Conservation (phyloP, 805 yeast genomes). For the Monosporozyma aerobia region DNA sequence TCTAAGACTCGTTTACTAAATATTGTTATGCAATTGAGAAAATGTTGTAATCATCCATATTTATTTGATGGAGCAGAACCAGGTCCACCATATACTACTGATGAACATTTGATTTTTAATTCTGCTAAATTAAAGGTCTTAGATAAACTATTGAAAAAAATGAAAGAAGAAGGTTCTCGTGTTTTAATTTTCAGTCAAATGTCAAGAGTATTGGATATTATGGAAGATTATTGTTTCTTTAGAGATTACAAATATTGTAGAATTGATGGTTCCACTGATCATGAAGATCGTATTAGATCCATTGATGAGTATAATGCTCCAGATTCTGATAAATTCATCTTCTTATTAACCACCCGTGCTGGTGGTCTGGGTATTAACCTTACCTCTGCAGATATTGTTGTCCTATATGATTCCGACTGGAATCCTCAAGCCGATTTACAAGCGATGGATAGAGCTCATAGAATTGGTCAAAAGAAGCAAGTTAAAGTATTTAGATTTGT, state of each 20-base stretch:
- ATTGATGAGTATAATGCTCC: conserved; percentile 75
- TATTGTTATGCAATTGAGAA: conserved; percentile 77
- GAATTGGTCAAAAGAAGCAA: conserved; percentile 81
- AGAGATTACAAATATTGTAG: conserved; percentile 64
- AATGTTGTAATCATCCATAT: conserved; percentile 81
- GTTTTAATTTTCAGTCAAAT: conserved; percentile 75
- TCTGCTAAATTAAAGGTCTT: conserved; percentile 64
- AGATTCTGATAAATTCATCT: conserved; percentile 61
- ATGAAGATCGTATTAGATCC: conserved; percentile 62
- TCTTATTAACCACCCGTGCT: conserved; percentile 73
- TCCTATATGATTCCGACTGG: conserved; percentile 76
- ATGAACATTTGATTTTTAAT: conserved; percentile 69
- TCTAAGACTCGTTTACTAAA: conserved; percentile 67
- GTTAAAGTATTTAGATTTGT: conserved; percentile 71
- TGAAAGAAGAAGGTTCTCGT: conserved; percentile 62
- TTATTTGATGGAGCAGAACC: conserved; percentile 84
- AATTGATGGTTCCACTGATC: conserved; percentile 79
- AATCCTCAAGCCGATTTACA: conserved; percentile 84
- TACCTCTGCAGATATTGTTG: conserved; percentile 69
- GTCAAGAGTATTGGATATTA: conserved; percentile 72
- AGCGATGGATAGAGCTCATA: conserved; percentile 84
- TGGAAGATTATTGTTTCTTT: conserved; percentile 70
- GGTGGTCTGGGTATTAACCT: conserved; percentile 85
- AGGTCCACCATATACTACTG: conserved; percentile 81
- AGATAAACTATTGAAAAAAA: conserved; percentile 55